A percentile compares a stretch with the other conserved stretches of the same genome.
Evolutionary conservation across 2,329 filamentous ascomycete genomes (phyloP).

Genomic region (Achaetomium macrosporum): DNA sequence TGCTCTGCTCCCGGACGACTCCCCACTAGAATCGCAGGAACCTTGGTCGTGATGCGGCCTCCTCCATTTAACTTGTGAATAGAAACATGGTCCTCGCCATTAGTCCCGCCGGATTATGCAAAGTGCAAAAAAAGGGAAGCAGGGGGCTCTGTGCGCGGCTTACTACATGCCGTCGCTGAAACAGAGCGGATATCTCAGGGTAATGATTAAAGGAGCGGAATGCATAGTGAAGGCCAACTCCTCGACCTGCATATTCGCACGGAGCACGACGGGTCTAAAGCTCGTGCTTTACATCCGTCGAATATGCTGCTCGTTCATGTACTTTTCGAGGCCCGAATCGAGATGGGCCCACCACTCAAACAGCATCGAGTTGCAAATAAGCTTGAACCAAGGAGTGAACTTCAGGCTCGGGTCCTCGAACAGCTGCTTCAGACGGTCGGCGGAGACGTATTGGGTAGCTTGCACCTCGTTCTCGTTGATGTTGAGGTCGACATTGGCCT

Average conservation of each 20-base stretch:
- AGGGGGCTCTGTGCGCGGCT: slow-evolving; percentile 18
- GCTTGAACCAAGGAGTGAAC: slow-evolving; percentile 99
- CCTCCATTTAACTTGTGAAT: slow-evolving; percentile 1
- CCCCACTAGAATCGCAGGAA: background rate
- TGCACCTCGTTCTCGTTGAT: slow-evolving; percentile 84
- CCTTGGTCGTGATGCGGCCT: background rate
- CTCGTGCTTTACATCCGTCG: slow-evolving; percentile 61
- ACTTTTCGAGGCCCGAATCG: slow-evolving; percentile 74
- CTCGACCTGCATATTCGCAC: background rate
- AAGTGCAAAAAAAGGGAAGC: slow-evolving; percentile 21
- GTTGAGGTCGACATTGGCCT: slow-evolving; percentile 79
- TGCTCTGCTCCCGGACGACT: background rate
- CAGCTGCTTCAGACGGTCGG: slow-evolving; percentile 75
- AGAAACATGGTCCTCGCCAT: background rate
- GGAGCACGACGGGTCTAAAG: background rate
- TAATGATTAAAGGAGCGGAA: slow-evolving; percentile 10
- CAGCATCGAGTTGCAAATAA: slow-evolving; percentile 95
- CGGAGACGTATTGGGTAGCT: slow-evolving; percentile 76
- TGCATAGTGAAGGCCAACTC: background rate
- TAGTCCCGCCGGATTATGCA: slow-evolving; percentile 17
- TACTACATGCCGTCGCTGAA: slow-evolving; percentile 17
- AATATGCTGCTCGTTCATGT: slow-evolving; percentile 79
- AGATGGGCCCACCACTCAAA: slow-evolving; percentile 96
- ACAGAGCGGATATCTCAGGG: slow-evolving; percentile 23
- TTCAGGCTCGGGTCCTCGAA: slow-evolving; percentile 74